A percentile compares a stretch with the other conserved stretches of the same genome.
These are phyloP conservation scores for Mycosphaerella sp. DNA, from an alignment of 2,329 filamentous ascomycete species.

Conservation along the genomic window DNA sequence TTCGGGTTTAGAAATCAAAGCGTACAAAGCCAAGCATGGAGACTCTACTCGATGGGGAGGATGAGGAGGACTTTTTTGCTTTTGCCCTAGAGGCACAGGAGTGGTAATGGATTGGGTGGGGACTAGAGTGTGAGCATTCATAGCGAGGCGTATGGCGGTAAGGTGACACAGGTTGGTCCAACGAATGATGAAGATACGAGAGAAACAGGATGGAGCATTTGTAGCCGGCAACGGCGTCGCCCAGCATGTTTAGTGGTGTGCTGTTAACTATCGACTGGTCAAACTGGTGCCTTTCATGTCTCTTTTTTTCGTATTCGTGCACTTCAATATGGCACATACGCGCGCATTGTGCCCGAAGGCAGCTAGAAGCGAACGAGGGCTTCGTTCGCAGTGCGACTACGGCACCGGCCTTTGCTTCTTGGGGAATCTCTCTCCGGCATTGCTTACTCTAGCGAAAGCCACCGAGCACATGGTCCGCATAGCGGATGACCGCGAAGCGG, in stretches of 20 bases:
- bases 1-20: no score
- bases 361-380: neutral
- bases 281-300: neutral
- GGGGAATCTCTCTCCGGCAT: no score
- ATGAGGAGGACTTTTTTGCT: neutral
- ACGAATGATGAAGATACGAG: neutral
- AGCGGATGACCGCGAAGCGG: neutral
- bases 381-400: neutral
- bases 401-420: neutral
- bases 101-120: neutral
- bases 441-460: neutral
- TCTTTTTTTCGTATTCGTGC: neutral
- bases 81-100: neutral
- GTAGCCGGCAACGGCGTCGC: neutral
- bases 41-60: neutral
- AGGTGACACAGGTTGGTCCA: neutral
- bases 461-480: neutral
- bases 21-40: neutral
- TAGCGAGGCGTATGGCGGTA: neutral
- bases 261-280: neutral
- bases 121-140: neutral
- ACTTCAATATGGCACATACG: neutral
- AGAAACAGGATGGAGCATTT: neutral
- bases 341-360: neutral
- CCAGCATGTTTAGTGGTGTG: neutral